Evolutionary conservation across 2,329 filamentous ascomycete genomes (phyloP), one percentile per base, ranked within the genome.

Genomic region (Endothia cerciana): DNA sequence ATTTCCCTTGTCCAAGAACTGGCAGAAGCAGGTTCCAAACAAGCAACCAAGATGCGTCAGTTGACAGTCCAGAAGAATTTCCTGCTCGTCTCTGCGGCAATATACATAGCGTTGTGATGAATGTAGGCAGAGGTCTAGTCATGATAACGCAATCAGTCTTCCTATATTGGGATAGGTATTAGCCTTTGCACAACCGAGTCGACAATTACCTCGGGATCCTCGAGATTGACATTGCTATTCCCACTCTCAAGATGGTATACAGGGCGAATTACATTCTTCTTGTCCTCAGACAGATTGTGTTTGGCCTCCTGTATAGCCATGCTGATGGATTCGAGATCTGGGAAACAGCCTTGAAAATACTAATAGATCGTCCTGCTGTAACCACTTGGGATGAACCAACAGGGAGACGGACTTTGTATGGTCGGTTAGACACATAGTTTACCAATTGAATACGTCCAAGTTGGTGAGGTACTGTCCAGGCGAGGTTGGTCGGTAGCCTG

Each of bases 1-100:
- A 2, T 72, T 74, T 1, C 73, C 73, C 53, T 74, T 75, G 60
- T 75, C 73, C 3, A 79, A 68, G 22, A 74, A 81, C 72, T 75
- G 78, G 65, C 71, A 77, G 72, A 74, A 82, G 72, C 84, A 87
- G 45, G 80, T 83, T 64, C 80, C 81, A 56, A 82, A 74, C 72
- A 85, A 82, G 71, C 83, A 84, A 13, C 81, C 63, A 86, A 73
- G 58, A 83, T 78, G 41, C 79, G 77, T 62, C 82, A 79, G 73
- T 86, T 85, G 66, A 78, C 72, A 73, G 75, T 72, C 82, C 83
- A 71, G 79, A 83, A 69, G 74, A 85, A 69, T 72, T 81, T 68
- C 77, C 77, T 72, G 79, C 84, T 85, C 66, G 84, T 79, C 65
- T 81, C 76, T 38, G 83, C 78, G 53, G 83, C 84, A 70, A 85